Base-by-base conservation (phyloP, 2,329 filamentous ascomycete genomes). In the Rhinocladiella similis region DNA sequence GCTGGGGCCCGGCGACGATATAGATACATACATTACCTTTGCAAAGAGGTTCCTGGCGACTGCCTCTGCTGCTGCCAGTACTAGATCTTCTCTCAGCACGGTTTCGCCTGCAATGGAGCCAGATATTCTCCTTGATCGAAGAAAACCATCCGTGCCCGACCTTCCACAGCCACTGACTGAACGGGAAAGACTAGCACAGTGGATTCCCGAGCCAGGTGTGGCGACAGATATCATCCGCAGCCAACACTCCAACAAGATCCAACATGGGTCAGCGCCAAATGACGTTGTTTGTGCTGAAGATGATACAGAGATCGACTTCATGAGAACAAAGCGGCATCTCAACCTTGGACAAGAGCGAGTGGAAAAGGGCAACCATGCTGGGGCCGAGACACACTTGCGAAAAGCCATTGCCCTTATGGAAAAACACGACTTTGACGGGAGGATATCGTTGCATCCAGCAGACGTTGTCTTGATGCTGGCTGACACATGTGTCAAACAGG, bases 41-140 rank as follows among this genome's bases (percentile, higher is more conserved):
- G 63, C 63, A 20, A 61, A 63, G 45, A 56, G 60, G 22, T 62
- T 65, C 22, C 45, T 65, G 18, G 55, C 59, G 7, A 57, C 54
- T 29, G 63, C 63, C 9, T 65, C 63, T 13, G 59, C 59, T 42
- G 61, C 59, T n/a, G 63, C 63, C n/a, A 65, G 53, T 45, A 61
- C 59, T 4, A 47, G 59, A 25, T 63, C 63, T 14, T 59, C 53
- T 14, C 19, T 60, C n/a, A 62, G 60, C 48, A 62, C 60, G 7
- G 42, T 54, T 14, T 62, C 60, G 14, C 60, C 53, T 19, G 49
- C 47, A 14, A 42, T 62, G 20, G 59, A 57, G 5, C 56, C 53
- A 5, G 50, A 56, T 29, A 14, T 47, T 9, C 13, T 46, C 7
- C 35, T 47, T 27, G 46, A 59, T 14, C 27, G 22, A 20, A 12